Evolutionary conservation across 768 basidiomycete species (phyloP).

Genomic region (Sistotremastrum suecicum): DNA sequence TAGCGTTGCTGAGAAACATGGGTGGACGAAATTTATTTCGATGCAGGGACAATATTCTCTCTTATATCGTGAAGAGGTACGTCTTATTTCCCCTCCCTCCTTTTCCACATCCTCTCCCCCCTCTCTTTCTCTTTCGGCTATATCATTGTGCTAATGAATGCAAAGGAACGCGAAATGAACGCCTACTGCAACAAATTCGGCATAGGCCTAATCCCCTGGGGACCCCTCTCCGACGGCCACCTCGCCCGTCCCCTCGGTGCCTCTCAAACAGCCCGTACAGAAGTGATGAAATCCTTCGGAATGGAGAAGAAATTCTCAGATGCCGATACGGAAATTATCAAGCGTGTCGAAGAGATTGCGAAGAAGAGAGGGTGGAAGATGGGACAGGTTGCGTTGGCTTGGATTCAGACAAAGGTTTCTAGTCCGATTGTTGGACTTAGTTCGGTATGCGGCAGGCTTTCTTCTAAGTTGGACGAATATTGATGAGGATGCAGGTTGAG

Average conservation of each 20-base stretch:
- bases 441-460: slow-evolving; percentile 3
- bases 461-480: background rate
- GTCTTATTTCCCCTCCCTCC: too few relatives aligned
- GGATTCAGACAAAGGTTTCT: slow-evolving; percentile 19
- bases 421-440: slow-evolving; percentile 25
- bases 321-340: slow-evolving; percentile 14
- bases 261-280: background rate
- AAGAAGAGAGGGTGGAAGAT: slow-evolving; percentile 22
- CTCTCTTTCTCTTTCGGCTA: background rate
- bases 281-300: background rate
- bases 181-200: slow-evolving; percentile 20
- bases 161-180: slow-evolving; percentile 20
- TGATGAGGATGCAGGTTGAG: background rate
- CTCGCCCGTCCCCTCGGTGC: slow-evolving; percentile 12
- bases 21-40: slow-evolving; percentile 28
- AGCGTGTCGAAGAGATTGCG: slow-evolving; percentile 20
- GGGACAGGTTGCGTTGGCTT: slow-evolving; percentile 26
- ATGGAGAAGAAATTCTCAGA: slow-evolving; percentile 9
- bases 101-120: background rate
- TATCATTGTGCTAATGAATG: too few relatives aligned
- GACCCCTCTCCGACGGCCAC: slow-evolving; percentile 18
- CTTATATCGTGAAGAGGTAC: slow-evolving; percentile 28
- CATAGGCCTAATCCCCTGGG: slow-evolving; percentile 28
- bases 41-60: slow-evolving; percentile 33
- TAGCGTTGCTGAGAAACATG: slow-evolving; percentile 10